Conservation (phyloP, 441 rosid species). For the Pelargonium fulgidum region DNA sequence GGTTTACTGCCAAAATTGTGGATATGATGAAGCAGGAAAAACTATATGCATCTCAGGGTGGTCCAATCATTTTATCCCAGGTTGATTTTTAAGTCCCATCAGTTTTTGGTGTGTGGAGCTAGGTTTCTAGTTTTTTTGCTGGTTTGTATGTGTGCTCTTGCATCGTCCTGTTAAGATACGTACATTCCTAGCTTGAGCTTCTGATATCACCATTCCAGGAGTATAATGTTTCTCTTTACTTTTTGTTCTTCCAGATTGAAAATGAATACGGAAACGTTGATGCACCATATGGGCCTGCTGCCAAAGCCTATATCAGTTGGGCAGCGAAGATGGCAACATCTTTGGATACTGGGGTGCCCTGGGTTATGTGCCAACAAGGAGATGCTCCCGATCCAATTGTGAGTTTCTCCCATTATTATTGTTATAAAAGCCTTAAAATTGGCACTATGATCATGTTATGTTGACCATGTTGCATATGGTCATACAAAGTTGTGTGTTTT, state of each 20-base stretch:
- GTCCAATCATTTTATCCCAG: conserved; percentile 73
- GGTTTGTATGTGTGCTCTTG: too few relatives aligned
- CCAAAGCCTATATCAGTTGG: conserved; percentile 52
- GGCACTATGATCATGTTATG: background rate
- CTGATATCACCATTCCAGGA: too few relatives aligned
- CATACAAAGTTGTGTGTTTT: too few relatives aligned
- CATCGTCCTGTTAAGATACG: too few relatives aligned
- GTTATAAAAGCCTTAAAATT: background rate
- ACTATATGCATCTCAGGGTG: conserved; percentile 67
- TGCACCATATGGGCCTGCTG: conserved; percentile 46
- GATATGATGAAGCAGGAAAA: conserved; percentile 60
- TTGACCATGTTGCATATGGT: background rate
- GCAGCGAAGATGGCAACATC: conserved; percentile 67
- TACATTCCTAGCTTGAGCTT: too few relatives aligned
- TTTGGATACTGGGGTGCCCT: conserved; percentile 63
- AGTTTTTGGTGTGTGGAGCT: too few relatives aligned
- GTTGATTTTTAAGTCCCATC: conserved; percentile 20
- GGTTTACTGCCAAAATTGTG: conserved; percentile 61
- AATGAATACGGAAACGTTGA: conserved; percentile 65
- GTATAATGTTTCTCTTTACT: too few relatives aligned
- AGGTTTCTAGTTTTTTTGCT: too few relatives aligned
- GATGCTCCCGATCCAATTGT: conserved; percentile 77
- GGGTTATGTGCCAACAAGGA: conserved; percentile 75
- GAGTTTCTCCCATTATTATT: conserved; percentile 19
- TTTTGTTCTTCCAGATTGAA: conserved; percentile 43